Base-by-base conservation (phyloP, 768 basidiomycete genomes). In the Boletus subcaerulescens region DNA sequence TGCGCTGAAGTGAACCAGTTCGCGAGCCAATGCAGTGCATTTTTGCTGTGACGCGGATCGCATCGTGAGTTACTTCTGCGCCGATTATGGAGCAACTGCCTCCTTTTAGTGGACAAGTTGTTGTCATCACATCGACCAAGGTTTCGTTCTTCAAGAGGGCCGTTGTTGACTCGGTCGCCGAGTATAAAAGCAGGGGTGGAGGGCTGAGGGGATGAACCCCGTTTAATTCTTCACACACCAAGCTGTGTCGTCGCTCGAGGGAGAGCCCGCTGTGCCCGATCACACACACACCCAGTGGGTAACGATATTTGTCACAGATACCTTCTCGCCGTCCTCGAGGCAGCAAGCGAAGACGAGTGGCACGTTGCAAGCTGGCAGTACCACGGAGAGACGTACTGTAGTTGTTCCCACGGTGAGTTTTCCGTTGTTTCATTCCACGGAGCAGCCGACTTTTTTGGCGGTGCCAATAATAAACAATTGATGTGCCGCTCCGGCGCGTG, bases 311-410 rank as follows among this genome's bases (percentile, higher is more conserved):
- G 65, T 58, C 48, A 57, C 52, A 48, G 33, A 45, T 40, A 13
- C 48, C 61, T 69, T 70, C 59, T 66, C 49, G 24, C 63, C 60
- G 64, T 65, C 68, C 68, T 70, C 70, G 66, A 70, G 68, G 68
- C 53, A 52, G 41, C 60, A 71, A 70, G 68, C 68, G 68, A 71
- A 56, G 44, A 54, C 64, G 60, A 57, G 52, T 52, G 57, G 5
- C 58, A 59, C 50, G 55, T 57, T 41, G 53, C 50, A 49, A 46
- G 24, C 39, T 26, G 48, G 46, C 53, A 50, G 35, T 47, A 45
- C 55, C 17, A 51, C 38, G 59, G 54, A 53, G 61, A 54, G 55
- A 46, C 49, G 48, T 57, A 62, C 53, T 57, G 9, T 41, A 22
- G 2, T 35, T 18, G 4, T 60, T 70, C 64, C 41, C 67, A 69